Evolutionary conservation across 2,329 filamentous ascomycete species (phyloP).

Genomic region (Rasamsonia emersonii): DNA sequence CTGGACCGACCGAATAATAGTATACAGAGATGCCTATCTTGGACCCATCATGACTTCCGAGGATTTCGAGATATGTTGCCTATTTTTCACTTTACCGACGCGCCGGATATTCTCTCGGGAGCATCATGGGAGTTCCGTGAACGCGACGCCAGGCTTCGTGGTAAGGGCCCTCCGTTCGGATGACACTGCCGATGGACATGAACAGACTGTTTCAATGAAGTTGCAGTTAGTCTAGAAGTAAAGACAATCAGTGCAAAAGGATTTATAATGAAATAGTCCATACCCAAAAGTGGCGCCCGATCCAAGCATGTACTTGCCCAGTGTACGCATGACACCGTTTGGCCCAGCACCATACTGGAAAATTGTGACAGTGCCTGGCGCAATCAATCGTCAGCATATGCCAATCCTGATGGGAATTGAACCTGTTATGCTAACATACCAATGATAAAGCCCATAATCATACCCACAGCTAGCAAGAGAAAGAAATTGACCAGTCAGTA

Average conservation of each 20-base stretch:
- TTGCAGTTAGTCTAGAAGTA: conserved; percentile 3
- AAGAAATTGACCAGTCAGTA: conserved; percentile 9
- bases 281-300: conserved; percentile 96
- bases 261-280: conserved; percentile 26
- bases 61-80: conserved; percentile 1
- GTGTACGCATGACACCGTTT: conserved; percentile 85
- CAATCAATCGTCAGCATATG: conserved; percentile 13
- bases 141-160: conserved; percentile 68
- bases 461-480: conserved; percentile 64
- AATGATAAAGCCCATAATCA: conserved; percentile 97
- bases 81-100: conserved; percentile 20
- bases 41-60: not conserved
- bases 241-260: conserved; percentile 15
- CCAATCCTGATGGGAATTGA: not conserved
- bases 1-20: no score
- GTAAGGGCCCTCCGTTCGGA: conserved; percentile 79
- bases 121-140: conserved; percentile 64
- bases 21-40: conserved; percentile 4
- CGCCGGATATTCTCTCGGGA: conserved; percentile 37
- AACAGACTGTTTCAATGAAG: conserved; percentile 59
- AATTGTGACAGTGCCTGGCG: conserved; percentile 77
- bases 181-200: conserved; percentile 97
- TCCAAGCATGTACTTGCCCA: conserved; percentile 94
- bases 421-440: conserved; percentile 47
- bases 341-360: conserved; percentile 89